A percentile compares a stretch with the other conserved stretches of the same genome.
Evolutionary conservation across 768 basidiomycete species (phyloP).

Genomic region (Collybia sordida): DNA sequence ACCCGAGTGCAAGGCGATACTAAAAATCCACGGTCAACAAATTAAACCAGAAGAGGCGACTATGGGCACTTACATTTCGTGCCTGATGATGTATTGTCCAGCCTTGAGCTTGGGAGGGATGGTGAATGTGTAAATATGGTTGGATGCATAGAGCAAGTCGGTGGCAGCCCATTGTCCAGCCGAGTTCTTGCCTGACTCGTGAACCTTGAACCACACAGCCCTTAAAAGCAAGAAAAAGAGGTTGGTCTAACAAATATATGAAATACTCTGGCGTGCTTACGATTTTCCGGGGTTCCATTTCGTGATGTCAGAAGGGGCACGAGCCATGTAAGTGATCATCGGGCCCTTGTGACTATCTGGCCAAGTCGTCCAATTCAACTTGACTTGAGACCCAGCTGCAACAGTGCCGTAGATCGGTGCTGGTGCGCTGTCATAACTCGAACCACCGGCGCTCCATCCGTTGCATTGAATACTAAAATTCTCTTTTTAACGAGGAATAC

Average conservation of each 20-base stretch:
- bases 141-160: conserved; percentile 26
- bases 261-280: conserved; percentile 18
- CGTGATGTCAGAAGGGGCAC: conserved; percentile 43
- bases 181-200: not conserved
- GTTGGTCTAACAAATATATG: too few relatives aligned
- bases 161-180: not conserved
- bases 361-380: conserved; percentile 40
- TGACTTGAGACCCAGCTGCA: conserved; percentile 36
- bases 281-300: conserved; percentile 38
- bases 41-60: too few relatives aligned
- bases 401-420: conserved; percentile 39
- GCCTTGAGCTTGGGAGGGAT: conserved; percentile 44
- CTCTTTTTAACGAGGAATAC: too few relatives aligned
- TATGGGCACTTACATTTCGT: conserved; percentile 38
- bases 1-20: conserved; percentile 41
- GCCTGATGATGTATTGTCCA: conserved; percentile 49
- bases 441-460: conserved; percentile 24
- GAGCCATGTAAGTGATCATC: conserved; percentile 35
- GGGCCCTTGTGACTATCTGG: too few relatives aligned
- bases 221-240: not conserved
- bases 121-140: conserved; percentile 42
- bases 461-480: conserved; percentile 31
- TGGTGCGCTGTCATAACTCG: conserved; percentile 29
- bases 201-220: conserved; percentile 1
- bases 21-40: conserved; percentile 10